Conservation (phyloP, 305 asterid genomes). For the Solanum hybrid region DNA sequence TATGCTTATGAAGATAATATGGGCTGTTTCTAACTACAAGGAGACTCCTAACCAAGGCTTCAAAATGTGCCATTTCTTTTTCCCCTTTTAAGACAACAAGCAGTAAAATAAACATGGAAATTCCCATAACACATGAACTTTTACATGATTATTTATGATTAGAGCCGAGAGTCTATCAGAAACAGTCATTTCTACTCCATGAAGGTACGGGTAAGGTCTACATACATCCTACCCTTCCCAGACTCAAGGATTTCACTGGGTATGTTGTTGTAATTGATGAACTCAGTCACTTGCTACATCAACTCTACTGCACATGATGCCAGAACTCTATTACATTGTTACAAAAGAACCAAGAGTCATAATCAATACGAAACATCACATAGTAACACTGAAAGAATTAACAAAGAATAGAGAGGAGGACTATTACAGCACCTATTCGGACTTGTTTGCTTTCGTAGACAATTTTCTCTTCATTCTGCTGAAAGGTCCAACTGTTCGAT, state of each 20-base stretch:
- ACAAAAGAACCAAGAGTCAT: background rate
- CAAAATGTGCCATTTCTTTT: background rate
- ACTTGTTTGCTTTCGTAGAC: slow-evolving; percentile 27
- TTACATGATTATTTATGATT: background rate
- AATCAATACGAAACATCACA: background rate
- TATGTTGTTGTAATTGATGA: background rate
- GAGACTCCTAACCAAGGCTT: background rate
- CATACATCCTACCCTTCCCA: background rate
- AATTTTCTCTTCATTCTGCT: slow-evolving; percentile 82
- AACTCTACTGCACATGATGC: slow-evolving; percentile 5
- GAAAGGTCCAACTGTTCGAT: slow-evolving; percentile 67
- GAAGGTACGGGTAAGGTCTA: background rate
- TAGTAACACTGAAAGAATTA: background rate
- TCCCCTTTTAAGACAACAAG: background rate
- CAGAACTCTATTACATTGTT: slow-evolving; percentile 1
- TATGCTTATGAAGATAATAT: background rate
- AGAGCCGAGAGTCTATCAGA: background rate
- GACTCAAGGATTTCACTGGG: background rate
- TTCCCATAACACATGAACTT: background rate
- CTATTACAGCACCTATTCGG: slow-evolving; percentile 26
- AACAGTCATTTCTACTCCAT: background rate
- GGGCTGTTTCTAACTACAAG: background rate
- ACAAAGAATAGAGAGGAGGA: background rate
- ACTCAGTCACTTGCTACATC: background rate
- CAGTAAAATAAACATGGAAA: background rate